These are phyloP conservation scores for Verticillium isaacii DNA, from an alignment of 2,329 filamentous ascomycete species.

Conservation along the genomic window DNA sequence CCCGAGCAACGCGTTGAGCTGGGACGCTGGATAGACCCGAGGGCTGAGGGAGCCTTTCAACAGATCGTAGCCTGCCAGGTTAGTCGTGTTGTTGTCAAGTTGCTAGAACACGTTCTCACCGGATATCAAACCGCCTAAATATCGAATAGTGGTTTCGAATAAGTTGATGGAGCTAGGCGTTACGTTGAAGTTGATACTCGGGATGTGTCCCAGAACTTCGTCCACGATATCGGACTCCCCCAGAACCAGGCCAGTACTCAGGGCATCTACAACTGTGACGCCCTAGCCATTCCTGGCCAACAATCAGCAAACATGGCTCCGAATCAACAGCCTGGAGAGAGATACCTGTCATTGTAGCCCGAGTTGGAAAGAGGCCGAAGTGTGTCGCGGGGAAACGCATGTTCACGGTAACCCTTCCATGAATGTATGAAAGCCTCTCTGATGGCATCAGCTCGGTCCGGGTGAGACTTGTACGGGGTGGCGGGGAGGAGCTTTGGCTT, in stretches of 20 bases:
- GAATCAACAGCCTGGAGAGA: not conserved
- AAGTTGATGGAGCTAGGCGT: conserved; percentile 63
- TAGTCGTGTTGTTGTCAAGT: not conserved
- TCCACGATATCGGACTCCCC: conserved; percentile 61
- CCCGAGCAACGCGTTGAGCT: conserved; percentile 55
- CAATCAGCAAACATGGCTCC: conserved; percentile 11
- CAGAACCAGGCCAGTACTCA: conserved; percentile 79
- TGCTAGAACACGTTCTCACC: conserved; percentile 33
- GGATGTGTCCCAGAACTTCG: conserved; percentile 66
- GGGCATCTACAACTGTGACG: conserved; percentile 73
- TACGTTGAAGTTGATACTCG: conserved; percentile 64
- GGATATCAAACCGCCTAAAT: conserved; percentile 75
- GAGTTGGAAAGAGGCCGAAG: conserved; percentile 63
- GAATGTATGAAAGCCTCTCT: conserved; percentile 65
- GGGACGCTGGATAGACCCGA: conserved; percentile 35
- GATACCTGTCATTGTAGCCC: conserved; percentile 64
- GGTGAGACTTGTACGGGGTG: conserved; percentile 18
- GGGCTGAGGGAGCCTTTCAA: conserved; percentile 60
- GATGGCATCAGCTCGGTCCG: conserved; percentile 51
- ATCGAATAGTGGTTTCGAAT: conserved; percentile 89
- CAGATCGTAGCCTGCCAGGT: conserved; percentile 57
- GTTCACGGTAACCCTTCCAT: conserved; percentile 68
- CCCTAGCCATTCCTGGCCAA: conserved; percentile 72
- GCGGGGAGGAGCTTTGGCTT: not conserved
- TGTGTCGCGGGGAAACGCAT: conserved; percentile 76